phyloP scores from a whole-genome alignment of 1,284 basidiomycete species.

The Anthracocystis walkeri region DNA sequence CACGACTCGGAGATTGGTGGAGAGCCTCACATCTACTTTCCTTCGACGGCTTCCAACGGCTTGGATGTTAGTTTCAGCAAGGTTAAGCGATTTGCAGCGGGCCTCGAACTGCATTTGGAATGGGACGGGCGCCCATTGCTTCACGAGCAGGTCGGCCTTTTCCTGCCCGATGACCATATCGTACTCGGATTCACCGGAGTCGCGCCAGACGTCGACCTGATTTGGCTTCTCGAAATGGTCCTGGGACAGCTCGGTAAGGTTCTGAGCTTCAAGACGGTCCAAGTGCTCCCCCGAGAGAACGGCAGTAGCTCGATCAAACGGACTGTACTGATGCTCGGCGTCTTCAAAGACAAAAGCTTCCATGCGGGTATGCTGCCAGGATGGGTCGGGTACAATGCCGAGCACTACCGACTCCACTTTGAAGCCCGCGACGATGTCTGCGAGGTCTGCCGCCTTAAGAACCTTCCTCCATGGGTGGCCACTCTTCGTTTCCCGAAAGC shows the following conservation, averaged over 20 bases:
- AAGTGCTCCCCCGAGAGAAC: neutral
- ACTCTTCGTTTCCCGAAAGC: neutral
- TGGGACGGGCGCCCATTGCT: conserved; percentile 5
- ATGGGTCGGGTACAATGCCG: neutral
- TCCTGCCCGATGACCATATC: conserved; percentile 6
- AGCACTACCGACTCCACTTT: conserved; percentile 6
- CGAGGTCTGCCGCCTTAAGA: neutral
- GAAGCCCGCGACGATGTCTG: conserved; percentile 6
- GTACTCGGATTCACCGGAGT: conserved; percentile 4
- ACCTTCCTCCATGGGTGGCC: neutral
- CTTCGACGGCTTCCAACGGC: neutral
- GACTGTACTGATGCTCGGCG: conserved; percentile 4
- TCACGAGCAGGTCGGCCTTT: conserved; percentile 3
- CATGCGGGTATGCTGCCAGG: conserved; percentile 11
- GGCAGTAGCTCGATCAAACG: neutral
- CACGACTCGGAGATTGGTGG: conserved; percentile 3
- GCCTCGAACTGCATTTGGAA: neutral
- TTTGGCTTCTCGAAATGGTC: neutral
- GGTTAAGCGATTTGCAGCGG: conserved; percentile 3
- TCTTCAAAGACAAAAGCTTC: neutral
- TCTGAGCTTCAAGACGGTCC: neutral
- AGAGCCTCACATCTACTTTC: conserved; percentile 5
- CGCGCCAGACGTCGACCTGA: neutral
- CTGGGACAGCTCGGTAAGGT: neutral
- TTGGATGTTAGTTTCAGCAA: conserved; percentile 1